Evolutionary conservation across 148 eudicot species (phyloP).

Genomic region (Mesembryanthemum crystallinum): DNA sequence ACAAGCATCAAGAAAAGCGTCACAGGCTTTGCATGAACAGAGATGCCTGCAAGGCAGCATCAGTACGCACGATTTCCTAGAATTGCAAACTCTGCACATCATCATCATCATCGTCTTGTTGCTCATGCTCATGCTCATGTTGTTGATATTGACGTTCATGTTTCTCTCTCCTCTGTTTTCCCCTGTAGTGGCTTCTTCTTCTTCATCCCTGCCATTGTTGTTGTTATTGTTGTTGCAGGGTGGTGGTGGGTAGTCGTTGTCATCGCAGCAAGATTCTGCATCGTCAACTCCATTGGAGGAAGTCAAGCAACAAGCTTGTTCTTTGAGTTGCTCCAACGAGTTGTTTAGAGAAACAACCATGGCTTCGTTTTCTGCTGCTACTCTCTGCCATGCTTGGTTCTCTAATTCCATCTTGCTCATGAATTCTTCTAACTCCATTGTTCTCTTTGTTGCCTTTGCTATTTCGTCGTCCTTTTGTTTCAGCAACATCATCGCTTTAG

Average conservation of each 20-base stretch:
- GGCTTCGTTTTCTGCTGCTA: constrained; percentile 62
- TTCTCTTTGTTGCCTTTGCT: constrained; percentile 38
- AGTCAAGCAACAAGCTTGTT: constrained; percentile 22
- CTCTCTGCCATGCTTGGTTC: constrained; percentile 56
- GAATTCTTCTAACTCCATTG: constrained; percentile 47
- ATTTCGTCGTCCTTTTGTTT: constrained; percentile 65
- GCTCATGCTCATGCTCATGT: not conserved
- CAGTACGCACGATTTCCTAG: constrained; percentile 44
- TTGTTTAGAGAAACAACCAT: constrained; percentile 39
- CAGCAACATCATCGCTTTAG: constrained; percentile 30
- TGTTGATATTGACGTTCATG: not conserved
- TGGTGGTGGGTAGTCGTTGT: not conserved
- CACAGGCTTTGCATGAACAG: constrained; percentile 62
- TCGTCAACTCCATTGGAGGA: constrained; percentile 43
- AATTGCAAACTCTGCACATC: constrained; percentile 51
- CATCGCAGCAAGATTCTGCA: constrained; percentile 56
- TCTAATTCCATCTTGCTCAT: constrained; percentile 48
- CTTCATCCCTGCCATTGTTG: not conserved
- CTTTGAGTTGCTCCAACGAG: constrained; percentile 44
- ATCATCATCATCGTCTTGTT: constrained; percentile 16
- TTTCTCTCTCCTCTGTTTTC: constrained; percentile 9
- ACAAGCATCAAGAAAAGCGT: constrained; percentile 50
- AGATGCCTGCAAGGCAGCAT: constrained; percentile 77
- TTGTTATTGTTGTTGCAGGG: not conserved
- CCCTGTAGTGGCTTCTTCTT: constrained; percentile 8